These are phyloP conservation scores for Fusarium sp. DNA, from an alignment of 2,329 filamentous ascomycete species.

Conservation along the genomic window DNA sequence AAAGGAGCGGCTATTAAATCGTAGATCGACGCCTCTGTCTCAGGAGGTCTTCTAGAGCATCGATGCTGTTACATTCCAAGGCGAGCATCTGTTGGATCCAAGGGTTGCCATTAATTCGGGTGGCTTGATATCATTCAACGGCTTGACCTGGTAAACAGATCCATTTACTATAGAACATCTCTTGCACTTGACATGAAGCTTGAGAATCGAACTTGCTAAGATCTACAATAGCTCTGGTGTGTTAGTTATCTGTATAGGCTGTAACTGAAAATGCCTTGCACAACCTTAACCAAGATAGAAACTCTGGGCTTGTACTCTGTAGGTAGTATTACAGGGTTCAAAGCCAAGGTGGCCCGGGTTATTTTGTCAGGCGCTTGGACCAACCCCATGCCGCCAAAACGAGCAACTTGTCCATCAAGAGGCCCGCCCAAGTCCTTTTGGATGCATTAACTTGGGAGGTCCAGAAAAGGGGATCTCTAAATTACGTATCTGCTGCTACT, in stretches of 20 bases:
- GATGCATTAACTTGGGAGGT: constrained; percentile 46
- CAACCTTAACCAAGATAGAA: background rate
- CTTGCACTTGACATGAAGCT: background rate
- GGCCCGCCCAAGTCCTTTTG: constrained; percentile 41
- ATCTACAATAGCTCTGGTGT: background rate
- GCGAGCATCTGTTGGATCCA: constrained; percentile 10
- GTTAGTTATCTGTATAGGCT: no score
- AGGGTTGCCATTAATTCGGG: background rate
- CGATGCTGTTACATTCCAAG: constrained; percentile 12
- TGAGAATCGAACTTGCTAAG: background rate
- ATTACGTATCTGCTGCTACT: constrained; percentile 29
- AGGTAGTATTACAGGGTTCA: constrained; percentile 10
- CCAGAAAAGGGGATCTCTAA: constrained; percentile 52
- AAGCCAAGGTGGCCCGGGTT: constrained; percentile 31
- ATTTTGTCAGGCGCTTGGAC: constrained; percentile 52
- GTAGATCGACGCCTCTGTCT: constrained; percentile 28
- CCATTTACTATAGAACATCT: background rate
- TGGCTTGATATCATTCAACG: constrained; percentile 5
- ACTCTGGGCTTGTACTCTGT: background rate
- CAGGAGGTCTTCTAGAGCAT: constrained; percentile 7
- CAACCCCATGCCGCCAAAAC: constrained; percentile 47
- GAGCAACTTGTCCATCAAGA: constrained; percentile 49
- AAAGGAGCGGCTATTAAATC: background rate
- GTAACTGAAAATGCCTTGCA: background rate
- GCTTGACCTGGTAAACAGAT: background rate